Evolutionary conservation across 1,284 basidiomycete genomes (phyloP).

Genomic region (Trametes polyzona): DNA sequence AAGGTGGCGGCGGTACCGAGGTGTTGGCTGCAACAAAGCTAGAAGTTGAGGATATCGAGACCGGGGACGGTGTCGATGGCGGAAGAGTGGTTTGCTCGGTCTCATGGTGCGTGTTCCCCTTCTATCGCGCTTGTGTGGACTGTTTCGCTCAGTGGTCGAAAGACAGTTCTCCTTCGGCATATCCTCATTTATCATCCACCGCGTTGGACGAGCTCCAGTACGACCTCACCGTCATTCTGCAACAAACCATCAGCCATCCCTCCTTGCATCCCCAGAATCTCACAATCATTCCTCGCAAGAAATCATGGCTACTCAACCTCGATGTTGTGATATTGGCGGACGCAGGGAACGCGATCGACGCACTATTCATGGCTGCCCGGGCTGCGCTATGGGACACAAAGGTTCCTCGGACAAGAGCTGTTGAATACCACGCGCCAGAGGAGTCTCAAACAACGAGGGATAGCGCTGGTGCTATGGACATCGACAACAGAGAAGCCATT

Average conservation of each 20-base stretch:
- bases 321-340: conserved; percentile 74
- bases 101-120: conserved; percentile 63
- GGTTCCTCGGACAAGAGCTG: conserved; percentile 69
- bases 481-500: conserved; percentile 44
- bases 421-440: conserved; percentile 54
- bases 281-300: conserved; percentile 62
- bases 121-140: neutral
- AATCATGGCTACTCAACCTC: conserved; percentile 70
- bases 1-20: conserved; percentile 68
- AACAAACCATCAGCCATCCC: conserved; percentile 61
- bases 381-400: conserved; percentile 81
- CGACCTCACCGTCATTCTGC: conserved; percentile 62
- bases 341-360: conserved; percentile 74
- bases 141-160: conserved; percentile 37
- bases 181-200: conserved; percentile 62
- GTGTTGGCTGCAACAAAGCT: conserved; percentile 72
- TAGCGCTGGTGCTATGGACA: conserved; percentile 42
- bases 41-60: conserved; percentile 64
- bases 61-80: conserved; percentile 52
- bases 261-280: conserved; percentile 67
- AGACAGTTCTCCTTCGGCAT: conserved; percentile 76
- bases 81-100: conserved; percentile 69
- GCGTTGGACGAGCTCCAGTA: conserved; percentile 74
- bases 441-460: conserved; percentile 19
- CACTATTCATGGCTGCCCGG: conserved; percentile 74